Evolutionary conservation across 78 protist species (phyloP), one percentile per base, ranked within the genome.

Genomic region (Mastigamoeba balamuthi): DNA sequence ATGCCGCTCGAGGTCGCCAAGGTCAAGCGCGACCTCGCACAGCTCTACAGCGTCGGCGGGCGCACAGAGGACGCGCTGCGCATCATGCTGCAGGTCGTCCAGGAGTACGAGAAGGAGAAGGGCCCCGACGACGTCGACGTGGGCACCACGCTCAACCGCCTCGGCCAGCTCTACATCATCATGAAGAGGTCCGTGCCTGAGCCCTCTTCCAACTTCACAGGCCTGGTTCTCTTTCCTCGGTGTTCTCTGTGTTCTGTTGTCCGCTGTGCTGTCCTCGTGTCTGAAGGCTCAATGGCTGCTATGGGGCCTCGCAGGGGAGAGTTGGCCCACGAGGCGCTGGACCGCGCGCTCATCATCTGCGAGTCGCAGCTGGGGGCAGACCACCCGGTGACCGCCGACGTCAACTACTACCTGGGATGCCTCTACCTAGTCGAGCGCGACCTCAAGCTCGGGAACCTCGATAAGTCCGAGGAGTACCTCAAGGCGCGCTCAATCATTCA

Each of bases 1-100:
- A 77, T 77, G 43, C 72, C 52, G 33, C 9, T 83, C 10, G 88
- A 83, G 4, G 88, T 81, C 73, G 88, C 88, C 43, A 83, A 77
- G 33, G 88, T 83, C 5, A 78, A 83, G 37, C 40, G 82, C 29
- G 41, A 77, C 8, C 68, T 83, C 74, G 88, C 84, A 48, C 77
- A 68, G 35, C 41, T 83, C 68, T 83, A 72, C 28, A 40, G 63
- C 28, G 36, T 64, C 40, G 53, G 40, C 43, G 38, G 69, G 0
- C n/a, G 41, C 8, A 48, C 30, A 40, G 88, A 71, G 6, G 30
- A 64, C 36, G 77, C 88, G 0, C 77, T 74, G 28, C 10, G 38
- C 3, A 74, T 67, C 44, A 69, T 83, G 48, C 73, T 53, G 41
- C 68, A 69, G 6, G 83, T 78, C 23, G 74, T 77, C 17, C 4